Conservation (phyloP, 1,284 basidiomycete genomes). For the Cronartium ribicola region DNA sequence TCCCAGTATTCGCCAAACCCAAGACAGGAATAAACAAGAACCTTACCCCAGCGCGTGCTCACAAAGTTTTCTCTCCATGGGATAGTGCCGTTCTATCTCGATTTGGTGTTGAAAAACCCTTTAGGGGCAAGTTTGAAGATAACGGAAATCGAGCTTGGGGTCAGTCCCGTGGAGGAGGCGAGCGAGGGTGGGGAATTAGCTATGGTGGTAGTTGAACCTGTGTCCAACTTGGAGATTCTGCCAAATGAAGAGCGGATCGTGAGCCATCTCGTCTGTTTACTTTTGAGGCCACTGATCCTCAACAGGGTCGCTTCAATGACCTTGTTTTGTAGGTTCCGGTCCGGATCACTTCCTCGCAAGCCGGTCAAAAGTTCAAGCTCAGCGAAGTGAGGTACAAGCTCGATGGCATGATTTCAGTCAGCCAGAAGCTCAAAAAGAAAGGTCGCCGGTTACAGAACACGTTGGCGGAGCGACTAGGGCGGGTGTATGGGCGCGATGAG, state of each 20-base stretch:
- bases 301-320: background rate
- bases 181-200: background rate
- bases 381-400: constrained; percentile 11
- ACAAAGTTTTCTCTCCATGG: too few relatives aligned
- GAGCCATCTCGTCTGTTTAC: background rate
- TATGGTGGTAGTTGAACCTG: background rate
- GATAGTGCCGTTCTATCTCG: constrained; percentile 56
- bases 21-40: too few relatives aligned
- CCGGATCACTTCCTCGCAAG: constrained; percentile 1
- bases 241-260: constrained; percentile 20
- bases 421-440: constrained; percentile 26
- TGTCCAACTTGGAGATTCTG: constrained; percentile 14
- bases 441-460: constrained; percentile 29
- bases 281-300: background rate
- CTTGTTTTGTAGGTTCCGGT: constrained; percentile 17
- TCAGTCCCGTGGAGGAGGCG: background rate
- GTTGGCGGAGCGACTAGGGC: constrained; percentile 6
- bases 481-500: constrained; percentile 15
- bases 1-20: too few relatives aligned
- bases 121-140: constrained; percentile 18
- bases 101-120: constrained; percentile 57
- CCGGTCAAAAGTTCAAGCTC: constrained; percentile 13
- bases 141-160: constrained; percentile 16
- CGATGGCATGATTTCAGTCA: constrained; percentile 17
- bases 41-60: too few relatives aligned